These are phyloP conservation scores for Aspergillus terreus DNA, from an alignment of 2,329 filamentous ascomycete species.

Conservation along the genomic window DNA sequence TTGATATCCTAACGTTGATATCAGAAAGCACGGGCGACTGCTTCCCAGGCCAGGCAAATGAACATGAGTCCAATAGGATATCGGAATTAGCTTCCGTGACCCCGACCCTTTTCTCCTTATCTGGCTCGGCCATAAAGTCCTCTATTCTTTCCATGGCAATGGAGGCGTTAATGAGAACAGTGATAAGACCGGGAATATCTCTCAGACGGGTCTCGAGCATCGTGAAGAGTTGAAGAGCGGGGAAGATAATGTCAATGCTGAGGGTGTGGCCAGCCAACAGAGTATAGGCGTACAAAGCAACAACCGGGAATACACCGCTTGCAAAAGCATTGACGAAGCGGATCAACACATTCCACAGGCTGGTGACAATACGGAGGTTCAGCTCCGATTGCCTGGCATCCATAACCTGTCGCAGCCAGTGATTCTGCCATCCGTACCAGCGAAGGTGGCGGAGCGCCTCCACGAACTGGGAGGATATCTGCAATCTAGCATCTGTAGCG, in stretches of 20 bases:
- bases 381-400: slow-evolving; percentile 65
- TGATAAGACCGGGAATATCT: slow-evolving; percentile 72
- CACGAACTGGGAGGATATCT: slow-evolving; percentile 80
- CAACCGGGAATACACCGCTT: slow-evolving; percentile 72
- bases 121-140: slow-evolving; percentile 79
- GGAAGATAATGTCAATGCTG: slow-evolving; percentile 79
- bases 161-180: slow-evolving; percentile 73
- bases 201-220: slow-evolving; percentile 71
- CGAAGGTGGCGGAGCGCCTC: slow-evolving; percentile 77
- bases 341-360: slow-evolving; percentile 61
- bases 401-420: slow-evolving; percentile 69
- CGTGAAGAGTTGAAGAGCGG: slow-evolving; percentile 74
- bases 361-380: slow-evolving; percentile 60
- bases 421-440: slow-evolving; percentile 78
- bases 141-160: slow-evolving; percentile 80
- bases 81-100: slow-evolving; percentile 24
- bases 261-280: slow-evolving; percentile 64
- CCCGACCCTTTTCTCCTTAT: slow-evolving; percentile 65
- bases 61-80: slow-evolving; percentile 55
- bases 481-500: slow-evolving; percentile 73
- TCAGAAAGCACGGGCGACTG: slow-evolving; percentile 53
- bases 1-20: slow-evolving; percentile 52
- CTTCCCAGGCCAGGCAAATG: slow-evolving; percentile 76
- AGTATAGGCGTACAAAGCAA: slow-evolving; percentile 79
- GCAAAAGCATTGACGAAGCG: slow-evolving; percentile 67